Conservation (phyloP, 129 eudicot species). For the Arctium minus region DNA sequence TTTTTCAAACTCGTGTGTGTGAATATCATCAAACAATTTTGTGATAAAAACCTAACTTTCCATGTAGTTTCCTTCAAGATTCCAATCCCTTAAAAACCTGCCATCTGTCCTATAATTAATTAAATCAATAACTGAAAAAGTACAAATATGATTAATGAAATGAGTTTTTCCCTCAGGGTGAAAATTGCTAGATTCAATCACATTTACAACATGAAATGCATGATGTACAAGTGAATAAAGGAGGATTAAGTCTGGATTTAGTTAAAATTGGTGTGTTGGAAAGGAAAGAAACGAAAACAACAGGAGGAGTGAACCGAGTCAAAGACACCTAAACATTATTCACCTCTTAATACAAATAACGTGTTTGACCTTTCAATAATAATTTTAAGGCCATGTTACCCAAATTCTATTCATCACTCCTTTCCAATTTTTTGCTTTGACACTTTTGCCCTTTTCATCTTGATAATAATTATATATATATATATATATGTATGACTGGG, state of each 20-base stretch:
- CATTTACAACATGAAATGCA: constrained; percentile 8
- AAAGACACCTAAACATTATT: constrained; percentile 14
- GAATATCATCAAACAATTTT: neutral
- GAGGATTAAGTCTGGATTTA: neutral
- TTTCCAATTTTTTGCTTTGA: neutral
- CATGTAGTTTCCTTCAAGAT: constrained; percentile 17
- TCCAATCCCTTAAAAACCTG: constrained; percentile 3
- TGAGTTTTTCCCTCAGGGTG: neutral
- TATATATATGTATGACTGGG: no score
- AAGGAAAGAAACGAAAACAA: constrained; percentile 5
- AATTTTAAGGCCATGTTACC: neutral
- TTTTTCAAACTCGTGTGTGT: neutral
- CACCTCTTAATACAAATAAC: constrained; percentile 10
- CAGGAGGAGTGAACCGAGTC: constrained; percentile 39
- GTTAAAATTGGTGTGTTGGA: neutral
- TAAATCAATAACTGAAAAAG: neutral
- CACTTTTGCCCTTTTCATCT: constrained; percentile 8
- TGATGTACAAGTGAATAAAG: neutral
- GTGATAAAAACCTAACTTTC: constrained; percentile 5
- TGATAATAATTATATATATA: no score
- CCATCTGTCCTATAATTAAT: constrained; percentile 24
- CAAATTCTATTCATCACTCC: neutral
- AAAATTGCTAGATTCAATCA: neutral
- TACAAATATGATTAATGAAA: neutral
- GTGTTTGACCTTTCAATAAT: constrained; percentile 34